Evolutionary conservation across 352 stramenopile genomes (phyloP).

Genomic region (Phytophthora agathidicida): DNA sequence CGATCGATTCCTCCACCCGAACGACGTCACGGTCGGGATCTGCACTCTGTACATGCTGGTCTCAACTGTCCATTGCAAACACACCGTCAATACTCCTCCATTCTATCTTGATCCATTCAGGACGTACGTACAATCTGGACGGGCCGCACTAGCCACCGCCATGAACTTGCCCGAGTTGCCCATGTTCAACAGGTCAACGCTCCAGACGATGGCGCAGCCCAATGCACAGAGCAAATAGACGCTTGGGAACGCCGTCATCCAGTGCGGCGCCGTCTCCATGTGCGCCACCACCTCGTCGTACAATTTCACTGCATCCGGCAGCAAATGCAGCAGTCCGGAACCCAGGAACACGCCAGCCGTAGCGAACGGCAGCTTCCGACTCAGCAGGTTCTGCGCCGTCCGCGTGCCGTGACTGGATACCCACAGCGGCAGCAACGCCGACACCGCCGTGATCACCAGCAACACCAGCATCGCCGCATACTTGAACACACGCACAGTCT

Average conservation of each 20-base stretch:
- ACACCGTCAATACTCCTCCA: background rate
- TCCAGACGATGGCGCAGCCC: slow-evolving; percentile 67
- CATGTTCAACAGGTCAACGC: slow-evolving; percentile 65
- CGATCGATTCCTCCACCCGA: slow-evolving; percentile 46
- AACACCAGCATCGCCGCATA: slow-evolving; percentile 51
- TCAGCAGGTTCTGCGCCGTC: slow-evolving; percentile 42
- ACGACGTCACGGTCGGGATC: slow-evolving; percentile 59
- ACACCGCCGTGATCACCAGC: slow-evolving; percentile 61
- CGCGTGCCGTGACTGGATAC: slow-evolving; percentile 54
- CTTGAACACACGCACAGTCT: slow-evolving; percentile 54
- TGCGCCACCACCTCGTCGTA: slow-evolving; percentile 50
- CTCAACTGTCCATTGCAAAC: slow-evolving; percentile 40
- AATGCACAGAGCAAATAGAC: slow-evolving; percentile 62
- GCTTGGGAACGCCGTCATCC: slow-evolving; percentile 55
- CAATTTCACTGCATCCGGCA: slow-evolving; percentile 62
- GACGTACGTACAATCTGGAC: slow-evolving; percentile 51
- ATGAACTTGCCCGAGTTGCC: slow-evolving; percentile 74
- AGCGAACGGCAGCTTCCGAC: slow-evolving; percentile 65
- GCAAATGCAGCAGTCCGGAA: slow-evolving; percentile 63
- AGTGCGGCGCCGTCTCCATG: slow-evolving; percentile 33
- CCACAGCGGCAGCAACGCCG: slow-evolving; percentile 58
- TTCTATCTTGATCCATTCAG: background rate
- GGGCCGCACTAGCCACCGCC: slow-evolving; percentile 59
- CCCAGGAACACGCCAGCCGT: slow-evolving; percentile 70
- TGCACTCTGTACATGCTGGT: slow-evolving; percentile 69